Evolutionary conservation across 805 yeast species (phyloP).

Genomic region (Lipomyces yamadae): DNA sequence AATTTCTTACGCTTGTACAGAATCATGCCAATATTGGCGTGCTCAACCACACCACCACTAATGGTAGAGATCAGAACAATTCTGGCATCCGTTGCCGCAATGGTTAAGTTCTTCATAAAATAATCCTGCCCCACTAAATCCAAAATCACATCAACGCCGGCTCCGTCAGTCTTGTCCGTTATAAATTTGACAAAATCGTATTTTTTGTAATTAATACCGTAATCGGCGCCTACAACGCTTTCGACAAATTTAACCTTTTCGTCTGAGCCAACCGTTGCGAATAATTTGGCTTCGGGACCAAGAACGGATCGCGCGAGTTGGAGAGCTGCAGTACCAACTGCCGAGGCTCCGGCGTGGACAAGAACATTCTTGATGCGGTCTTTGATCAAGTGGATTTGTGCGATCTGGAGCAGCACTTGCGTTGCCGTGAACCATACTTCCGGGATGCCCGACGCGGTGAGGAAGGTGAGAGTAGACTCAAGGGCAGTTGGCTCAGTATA

Average conservation of each 20-base stretch:
- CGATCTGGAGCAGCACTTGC: slow-evolving; percentile 42
- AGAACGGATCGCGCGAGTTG: slow-evolving; percentile 45
- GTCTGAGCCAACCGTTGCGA: slow-evolving; percentile 45
- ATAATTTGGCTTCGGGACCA: slow-evolving; percentile 45
- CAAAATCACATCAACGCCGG: slow-evolving; percentile 44
- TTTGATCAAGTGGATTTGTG: slow-evolving; percentile 42
- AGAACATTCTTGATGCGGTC: slow-evolving; percentile 40
- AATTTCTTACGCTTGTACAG: slow-evolving; percentile 39
- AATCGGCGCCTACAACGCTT: slow-evolving; percentile 38
- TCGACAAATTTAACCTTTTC: slow-evolving; percentile 40
- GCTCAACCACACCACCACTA: slow-evolving; percentile 38
- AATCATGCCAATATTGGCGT: slow-evolving; percentile 38
- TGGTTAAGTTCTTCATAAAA: slow-evolving; percentile 38
- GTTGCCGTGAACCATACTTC: slow-evolving; percentile 49
- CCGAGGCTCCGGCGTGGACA: slow-evolving; percentile 47
- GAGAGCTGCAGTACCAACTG: slow-evolving; percentile 47
- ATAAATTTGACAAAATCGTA: slow-evolving; percentile 28
- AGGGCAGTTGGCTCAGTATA: slow-evolving; percentile 35
- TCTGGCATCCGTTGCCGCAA: slow-evolving; percentile 42
- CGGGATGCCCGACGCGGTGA: slow-evolving; percentile 46
- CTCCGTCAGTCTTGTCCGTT: slow-evolving; percentile 16
- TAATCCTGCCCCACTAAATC: slow-evolving; percentile 47
- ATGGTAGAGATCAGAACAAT: slow-evolving; percentile 41
- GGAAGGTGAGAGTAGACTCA: slow-evolving; percentile 33
- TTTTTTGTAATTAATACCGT: slow-evolving; percentile 41